These are phyloP conservation scores for Chenopodium suecicum DNA, from an alignment of 148 eudicot genomes.

Conservation along the genomic window DNA sequence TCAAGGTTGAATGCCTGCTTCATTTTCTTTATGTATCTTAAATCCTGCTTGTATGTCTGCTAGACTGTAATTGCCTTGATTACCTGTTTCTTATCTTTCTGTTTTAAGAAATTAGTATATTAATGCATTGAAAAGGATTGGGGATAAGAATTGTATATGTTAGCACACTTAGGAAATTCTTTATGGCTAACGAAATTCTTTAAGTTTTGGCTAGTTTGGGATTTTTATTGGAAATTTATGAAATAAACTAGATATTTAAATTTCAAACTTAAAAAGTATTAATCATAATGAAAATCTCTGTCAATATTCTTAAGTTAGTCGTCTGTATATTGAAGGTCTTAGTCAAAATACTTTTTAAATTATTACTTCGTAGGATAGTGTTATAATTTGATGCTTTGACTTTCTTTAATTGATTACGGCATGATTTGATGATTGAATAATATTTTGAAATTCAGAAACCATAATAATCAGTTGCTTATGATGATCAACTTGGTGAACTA, in stretches of 20 bases:
- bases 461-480: background rate
- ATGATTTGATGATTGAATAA: background rate
- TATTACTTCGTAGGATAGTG: too few relatives aligned
- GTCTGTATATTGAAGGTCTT: background rate
- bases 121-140: background rate
- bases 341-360: too few relatives aligned
- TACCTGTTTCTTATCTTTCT: background rate
- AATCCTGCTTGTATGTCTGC: background rate
- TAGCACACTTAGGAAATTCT: background rate
- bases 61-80: background rate
- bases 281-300: background rate
- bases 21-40: background rate
- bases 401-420: too few relatives aligned
- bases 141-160: background rate
- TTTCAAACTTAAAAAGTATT: background rate
- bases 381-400: background rate
- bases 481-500: background rate
- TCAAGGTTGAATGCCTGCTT: constrained; percentile 66
- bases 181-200: too few relatives aligned
- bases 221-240: background rate
- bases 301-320: background rate
- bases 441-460: background rate
- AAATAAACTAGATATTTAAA: background rate
- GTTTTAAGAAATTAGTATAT: background rate
- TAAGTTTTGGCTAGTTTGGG: background rate